Evolutionary conservation across 2,329 filamentous ascomycete species (phyloP), one percentile per base, ranked within the genome.

Genomic region (Aspergillus hiratsukae): DNA sequence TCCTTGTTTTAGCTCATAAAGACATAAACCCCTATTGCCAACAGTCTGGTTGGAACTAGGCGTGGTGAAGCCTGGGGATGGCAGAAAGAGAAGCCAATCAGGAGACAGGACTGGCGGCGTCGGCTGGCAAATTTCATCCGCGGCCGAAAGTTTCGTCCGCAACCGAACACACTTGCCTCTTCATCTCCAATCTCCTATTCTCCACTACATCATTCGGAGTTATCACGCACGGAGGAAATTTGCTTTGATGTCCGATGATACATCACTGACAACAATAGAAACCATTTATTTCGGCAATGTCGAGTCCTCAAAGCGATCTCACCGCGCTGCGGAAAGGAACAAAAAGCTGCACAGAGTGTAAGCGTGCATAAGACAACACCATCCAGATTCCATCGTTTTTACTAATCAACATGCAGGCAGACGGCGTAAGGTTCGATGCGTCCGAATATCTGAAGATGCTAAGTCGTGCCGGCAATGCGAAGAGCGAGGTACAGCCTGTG

Each of bases 321-420:
- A 46, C 5, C 19, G 48, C 49, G 11, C 23, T 55, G 25, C 57
- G 61, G 11, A 64, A 58, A 40, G 61, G 61, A 10, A 62, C 61
- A 8, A 64, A 57, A 40, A 64, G 61, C 50, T 64, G 61, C 58
- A 61, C 58, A 11, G 61, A 64, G 46, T 64, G 61, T 64, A 58
- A 37, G 58, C 58, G 43, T 31, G 23, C n/a, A 19, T 48, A 11
- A 4, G 5, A 45, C 7, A 5, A 21, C 48, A n/a, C 21, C 25
- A 37, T 51, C 17, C 10, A 4, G 40, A 37, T 21, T 43, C 5
- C 8, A n/a, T 17, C 19, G 4, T 29, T 43, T 48, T 43, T 43
- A n/a, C 41, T 43, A n/a, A 40, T 28, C 14, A 23, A n/a, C 11
- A 31, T 25, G 17, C 21, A 64, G 61, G 61, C 46, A 58, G 61